Percentiles rank a stretch among this genome's conserved stretches.
Conservation (phyloP, 176 grass and related monocot genomes). For the Carex pumila region DNA sequence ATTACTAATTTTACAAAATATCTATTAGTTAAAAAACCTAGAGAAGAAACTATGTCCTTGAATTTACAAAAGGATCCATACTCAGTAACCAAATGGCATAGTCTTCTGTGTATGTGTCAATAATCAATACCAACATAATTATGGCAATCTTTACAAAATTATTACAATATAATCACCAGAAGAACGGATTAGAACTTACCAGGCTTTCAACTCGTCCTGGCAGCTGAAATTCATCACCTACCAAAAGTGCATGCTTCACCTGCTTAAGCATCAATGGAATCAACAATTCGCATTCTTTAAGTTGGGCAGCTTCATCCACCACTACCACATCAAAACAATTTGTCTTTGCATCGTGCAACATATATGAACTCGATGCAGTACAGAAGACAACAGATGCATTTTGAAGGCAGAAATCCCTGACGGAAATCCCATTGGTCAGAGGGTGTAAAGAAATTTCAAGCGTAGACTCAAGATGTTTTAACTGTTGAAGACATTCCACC, state of each 20-base stretch:
- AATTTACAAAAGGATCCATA: no score
- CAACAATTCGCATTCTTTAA: conserved; percentile 55
- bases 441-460: conserved; percentile 26
- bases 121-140: not conserved
- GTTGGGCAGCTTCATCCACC: conserved; percentile 74
- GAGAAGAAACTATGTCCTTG: no score
- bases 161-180: not conserved
- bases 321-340: conserved; percentile 48
- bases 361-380: conserved; percentile 54
- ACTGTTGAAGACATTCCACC: conserved; percentile 28
- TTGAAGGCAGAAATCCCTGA: conserved; percentile 51
- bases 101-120: not conserved
- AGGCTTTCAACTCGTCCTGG: conserved; percentile 51
- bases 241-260: conserved; percentile 55
- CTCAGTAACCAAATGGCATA: no score
- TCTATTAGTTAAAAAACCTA: no score
- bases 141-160: not conserved
- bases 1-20: no score
- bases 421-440: conserved; percentile 2
- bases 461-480: conserved; percentile 28
- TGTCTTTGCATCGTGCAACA: conserved; percentile 40
- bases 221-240: conserved; percentile 65
- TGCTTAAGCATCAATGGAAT: conserved; percentile 49
- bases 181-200: conserved; percentile 9
- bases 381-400: conserved; percentile 65